Percentiles rank a stretch among this genome's conserved stretches.
Conservation (phyloP, 192 early-diverging fungal genomes). For the Podila verticillata region DNA sequence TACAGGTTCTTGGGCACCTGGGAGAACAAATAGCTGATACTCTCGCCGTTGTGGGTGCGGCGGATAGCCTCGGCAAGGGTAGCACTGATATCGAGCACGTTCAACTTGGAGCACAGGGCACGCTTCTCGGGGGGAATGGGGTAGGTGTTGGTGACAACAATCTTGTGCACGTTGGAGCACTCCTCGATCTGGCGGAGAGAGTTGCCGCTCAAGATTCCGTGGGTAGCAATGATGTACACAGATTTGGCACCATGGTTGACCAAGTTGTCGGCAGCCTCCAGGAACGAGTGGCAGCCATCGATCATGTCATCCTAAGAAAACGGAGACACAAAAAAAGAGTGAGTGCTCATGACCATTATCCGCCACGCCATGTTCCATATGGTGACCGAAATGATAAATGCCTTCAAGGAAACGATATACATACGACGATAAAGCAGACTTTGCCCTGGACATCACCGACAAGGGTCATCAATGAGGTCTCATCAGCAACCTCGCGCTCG, state of each 20-base stretch:
- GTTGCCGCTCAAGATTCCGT: conserved; percentile 92
- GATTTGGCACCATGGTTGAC: conserved; percentile 79
- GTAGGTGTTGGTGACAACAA: conserved; percentile 93
- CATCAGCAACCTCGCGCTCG: conserved; percentile 42
- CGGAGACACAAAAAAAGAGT: not conserved
- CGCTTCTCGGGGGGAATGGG: conserved; percentile 79
- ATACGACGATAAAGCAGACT: conserved; percentile 85
- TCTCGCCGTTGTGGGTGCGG: conserved; percentile 91
- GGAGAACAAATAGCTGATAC: conserved; percentile 90
- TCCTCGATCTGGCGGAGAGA: conserved; percentile 87
- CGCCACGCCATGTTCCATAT: not conserved
- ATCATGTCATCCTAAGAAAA: conserved; percentile 88
- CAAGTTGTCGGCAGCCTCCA: conserved; percentile 91
- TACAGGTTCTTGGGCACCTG: conserved; percentile 52
- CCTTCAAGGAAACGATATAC: conserved; percentile 1
- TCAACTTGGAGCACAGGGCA: conserved; percentile 76
- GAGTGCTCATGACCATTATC: not conserved
- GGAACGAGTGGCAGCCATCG: conserved; percentile 88
- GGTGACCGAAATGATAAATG: not conserved
- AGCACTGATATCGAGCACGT: conserved; percentile 86
- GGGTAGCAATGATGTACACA: conserved; percentile 93
- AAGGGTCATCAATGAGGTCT: conserved; percentile 77
- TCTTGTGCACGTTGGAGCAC: conserved; percentile 77
- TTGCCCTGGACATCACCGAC: conserved; percentile 92
- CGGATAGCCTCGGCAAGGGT: conserved; percentile 88